Evolutionary conservation across 2,329 filamentous ascomycete genomes (phyloP).

Genomic region (Clarireedia homoeocarpa): DNA sequence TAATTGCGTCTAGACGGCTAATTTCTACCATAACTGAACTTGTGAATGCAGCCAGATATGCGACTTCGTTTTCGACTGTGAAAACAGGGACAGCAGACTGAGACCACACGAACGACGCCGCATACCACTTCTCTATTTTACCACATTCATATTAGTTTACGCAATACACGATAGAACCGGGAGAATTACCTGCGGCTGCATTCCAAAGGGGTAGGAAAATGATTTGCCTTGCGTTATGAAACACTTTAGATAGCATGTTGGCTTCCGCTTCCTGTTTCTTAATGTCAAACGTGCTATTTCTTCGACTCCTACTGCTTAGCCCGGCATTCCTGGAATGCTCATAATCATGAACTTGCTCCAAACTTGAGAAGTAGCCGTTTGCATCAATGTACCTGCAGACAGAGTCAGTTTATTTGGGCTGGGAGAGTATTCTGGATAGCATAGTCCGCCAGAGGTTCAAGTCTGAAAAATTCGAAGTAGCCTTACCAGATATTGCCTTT

Average conservation of each 20-base stretch:
- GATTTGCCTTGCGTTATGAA: slow-evolving; percentile 24
- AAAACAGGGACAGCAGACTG: slow-evolving; percentile 26
- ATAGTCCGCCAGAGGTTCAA: background rate
- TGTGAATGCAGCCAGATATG: slow-evolving; percentile 32
- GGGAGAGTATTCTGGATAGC: too few relatives aligned
- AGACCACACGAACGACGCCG: slow-evolving; percentile 27
- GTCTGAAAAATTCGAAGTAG: background rate
- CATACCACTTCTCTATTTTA: slow-evolving; percentile 21
- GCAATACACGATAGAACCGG: background rate
- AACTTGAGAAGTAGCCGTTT: slow-evolving; percentile 25
- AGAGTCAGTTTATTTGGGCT: background rate
- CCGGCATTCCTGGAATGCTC: slow-evolving; percentile 3
- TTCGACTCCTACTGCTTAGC: slow-evolving; percentile 11
- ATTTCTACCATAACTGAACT: slow-evolving; percentile 12
- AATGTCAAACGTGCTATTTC: slow-evolving; percentile 8
- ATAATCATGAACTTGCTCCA: slow-evolving; percentile 20
- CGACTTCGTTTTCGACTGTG: slow-evolving; percentile 26
- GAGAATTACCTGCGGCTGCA: slow-evolving; percentile 19
- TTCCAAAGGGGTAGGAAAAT: slow-evolving; percentile 28
- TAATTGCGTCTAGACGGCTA: slow-evolving; percentile 37
- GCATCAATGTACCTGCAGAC: slow-evolving; percentile 19
- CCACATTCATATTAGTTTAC: background rate
- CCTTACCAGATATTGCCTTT: slow-evolving; percentile 27
- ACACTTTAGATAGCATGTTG: slow-evolving; percentile 21
- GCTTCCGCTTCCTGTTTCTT: slow-evolving; percentile 22